A percentile compares a stretch with the other conserved stretches of the same genome.
These are phyloP conservation scores for Conoideocrella luteorostrata DNA, from an alignment of 2,329 filamentous ascomycete species.

Conservation along the genomic window DNA sequence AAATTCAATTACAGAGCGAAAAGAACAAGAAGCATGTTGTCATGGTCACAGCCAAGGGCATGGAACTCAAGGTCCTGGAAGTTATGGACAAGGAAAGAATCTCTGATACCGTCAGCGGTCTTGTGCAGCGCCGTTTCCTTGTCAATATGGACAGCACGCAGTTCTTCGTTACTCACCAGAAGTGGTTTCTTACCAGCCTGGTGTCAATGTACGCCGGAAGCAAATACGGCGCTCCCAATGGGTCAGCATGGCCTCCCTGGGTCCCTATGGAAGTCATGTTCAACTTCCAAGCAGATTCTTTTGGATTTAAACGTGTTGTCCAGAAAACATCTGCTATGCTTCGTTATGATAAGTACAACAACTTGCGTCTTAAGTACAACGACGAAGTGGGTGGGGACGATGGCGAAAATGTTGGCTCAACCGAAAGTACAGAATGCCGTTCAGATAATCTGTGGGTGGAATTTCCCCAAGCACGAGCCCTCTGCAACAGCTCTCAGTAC, in stretches of 20 bases:
- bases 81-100: constrained; percentile 96
- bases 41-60: constrained; percentile 91
- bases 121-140: constrained; percentile 90
- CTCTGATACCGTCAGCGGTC: constrained; percentile 85
- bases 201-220: constrained; percentile 93
- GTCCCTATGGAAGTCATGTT: constrained; percentile 98
- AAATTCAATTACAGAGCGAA: constrained; percentile 97
- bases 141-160: constrained; percentile 97
- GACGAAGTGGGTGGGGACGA: constrained; percentile 75
- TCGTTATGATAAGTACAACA: constrained; percentile 97
- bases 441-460: constrained; percentile 97
- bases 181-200: constrained; percentile 77
- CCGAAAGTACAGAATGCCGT: constrained; percentile 62
- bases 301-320: constrained; percentile 96
- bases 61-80: constrained; percentile 95
- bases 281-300: constrained; percentile 86
- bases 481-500: constrained; percentile 96
- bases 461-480: constrained; percentile 87
- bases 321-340: constrained; percentile 93
- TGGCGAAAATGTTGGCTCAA: constrained; percentile 37
- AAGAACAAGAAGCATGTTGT: constrained; percentile 97
- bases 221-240: constrained; percentile 77
- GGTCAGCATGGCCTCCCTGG: constrained; percentile 95
- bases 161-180: constrained; percentile 94
- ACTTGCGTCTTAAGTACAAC: constrained; percentile 91